Conservation (phyloP, 192 early-diverging fungal genomes). For the Podila horticola region DNA sequence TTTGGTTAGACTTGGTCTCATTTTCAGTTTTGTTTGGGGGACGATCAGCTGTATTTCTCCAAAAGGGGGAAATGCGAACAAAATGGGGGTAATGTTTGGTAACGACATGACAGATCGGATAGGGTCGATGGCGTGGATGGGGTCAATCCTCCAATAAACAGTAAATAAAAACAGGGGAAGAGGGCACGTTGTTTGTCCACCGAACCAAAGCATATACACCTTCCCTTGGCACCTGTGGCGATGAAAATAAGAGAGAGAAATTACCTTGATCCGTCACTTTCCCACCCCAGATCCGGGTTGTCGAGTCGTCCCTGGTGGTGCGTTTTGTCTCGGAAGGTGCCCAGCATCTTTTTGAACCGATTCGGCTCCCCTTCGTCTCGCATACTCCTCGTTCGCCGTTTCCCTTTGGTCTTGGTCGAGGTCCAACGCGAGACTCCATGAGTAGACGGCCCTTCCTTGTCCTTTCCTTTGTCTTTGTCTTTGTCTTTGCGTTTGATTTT, state of each 20-base stretch:
- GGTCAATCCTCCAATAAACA: too few species aligned
- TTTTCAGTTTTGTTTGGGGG: too few species aligned
- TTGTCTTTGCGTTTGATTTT: conserved; percentile 2
- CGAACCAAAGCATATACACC: background rate
- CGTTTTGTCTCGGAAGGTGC: conserved; percentile 1
- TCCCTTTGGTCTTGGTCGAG: background rate
- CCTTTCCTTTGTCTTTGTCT: conserved; percentile 15
- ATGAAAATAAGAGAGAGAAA: background rate
- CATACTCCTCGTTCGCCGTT: conserved; percentile 35
- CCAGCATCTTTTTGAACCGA: conserved; percentile 24
- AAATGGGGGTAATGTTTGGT: too few species aligned
- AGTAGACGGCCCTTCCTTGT: background rate
- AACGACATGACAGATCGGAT: too few species aligned
- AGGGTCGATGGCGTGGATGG: too few species aligned
- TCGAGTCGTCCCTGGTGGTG: conserved; percentile 11
- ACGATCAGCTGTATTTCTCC: too few species aligned
- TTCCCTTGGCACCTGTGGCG: background rate
- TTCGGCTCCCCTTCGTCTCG: conserved; percentile 33
- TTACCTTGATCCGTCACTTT: conserved; percentile 36
- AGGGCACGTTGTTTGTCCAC: background rate
- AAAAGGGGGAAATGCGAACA: too few species aligned
- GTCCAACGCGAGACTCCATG: background rate
- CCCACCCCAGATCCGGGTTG: conserved; percentile 27
- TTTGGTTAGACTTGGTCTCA: too few species aligned
- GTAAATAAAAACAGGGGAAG: too few species aligned